Conservation (phyloP, 2,329 filamentous ascomycete genomes). For the Phialophora verrucosa region DNA sequence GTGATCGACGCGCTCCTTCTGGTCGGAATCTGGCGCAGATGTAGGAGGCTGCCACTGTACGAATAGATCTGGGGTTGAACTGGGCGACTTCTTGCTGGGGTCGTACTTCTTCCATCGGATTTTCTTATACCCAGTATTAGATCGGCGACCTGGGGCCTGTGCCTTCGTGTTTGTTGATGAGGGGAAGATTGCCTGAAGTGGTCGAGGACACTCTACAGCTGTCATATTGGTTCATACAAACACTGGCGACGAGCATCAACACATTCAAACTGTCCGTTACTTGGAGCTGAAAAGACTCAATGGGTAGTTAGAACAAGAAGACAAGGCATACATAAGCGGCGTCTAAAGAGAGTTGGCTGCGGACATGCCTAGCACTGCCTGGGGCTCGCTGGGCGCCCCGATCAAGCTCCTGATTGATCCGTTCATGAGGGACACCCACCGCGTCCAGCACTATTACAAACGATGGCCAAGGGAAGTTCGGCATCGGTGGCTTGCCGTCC, state of each 20-base stretch:
- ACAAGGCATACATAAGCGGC: not conserved
- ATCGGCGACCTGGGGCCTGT: not conserved
- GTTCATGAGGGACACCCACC: not conserved
- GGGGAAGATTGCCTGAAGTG: slow-evolving; percentile 10
- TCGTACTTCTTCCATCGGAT: slow-evolving; percentile 33
- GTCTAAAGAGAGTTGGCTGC: slow-evolving; percentile 5
- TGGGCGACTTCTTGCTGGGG: slow-evolving; percentile 18
- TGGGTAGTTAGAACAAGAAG: not conserved
- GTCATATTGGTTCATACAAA: slow-evolving; percentile 7
- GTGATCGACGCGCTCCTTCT: slow-evolving; percentile 3
- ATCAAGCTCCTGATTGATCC: not conserved
- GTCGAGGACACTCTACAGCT: slow-evolving; percentile 7
- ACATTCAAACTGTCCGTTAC: not conserved
- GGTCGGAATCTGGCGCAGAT: not conserved
- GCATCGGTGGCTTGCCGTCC: not conserved
- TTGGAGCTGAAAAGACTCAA: not conserved
- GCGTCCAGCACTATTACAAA: not conserved
- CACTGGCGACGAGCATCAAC: not conserved
- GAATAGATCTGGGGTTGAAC: slow-evolving; percentile 18
- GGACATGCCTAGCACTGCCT: not conserved
- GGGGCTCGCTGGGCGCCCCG: not conserved
- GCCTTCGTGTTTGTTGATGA: slow-evolving; percentile 7
- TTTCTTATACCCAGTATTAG: slow-evolving; percentile 21
- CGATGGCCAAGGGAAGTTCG: not conserved
- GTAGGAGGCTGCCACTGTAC: slow-evolving; percentile 29